Evolutionary conservation across 768 basidiomycete species (phyloP), one percentile per base, ranked within the genome.

Genomic region (Serendipita sp.): DNA sequence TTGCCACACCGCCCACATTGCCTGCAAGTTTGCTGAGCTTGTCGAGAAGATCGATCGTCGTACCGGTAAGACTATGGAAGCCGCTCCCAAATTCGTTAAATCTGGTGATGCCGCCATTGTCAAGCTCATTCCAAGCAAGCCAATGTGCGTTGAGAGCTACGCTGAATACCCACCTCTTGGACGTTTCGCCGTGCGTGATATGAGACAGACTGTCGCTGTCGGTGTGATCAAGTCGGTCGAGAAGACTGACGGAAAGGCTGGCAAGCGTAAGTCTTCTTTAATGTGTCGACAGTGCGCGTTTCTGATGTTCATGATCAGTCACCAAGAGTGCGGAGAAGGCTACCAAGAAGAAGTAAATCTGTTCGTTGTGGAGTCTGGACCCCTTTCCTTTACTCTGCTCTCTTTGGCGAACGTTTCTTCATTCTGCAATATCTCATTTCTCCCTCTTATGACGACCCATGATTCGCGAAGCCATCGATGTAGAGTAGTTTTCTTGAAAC

Each of bases 1-100:
- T 80, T 99, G 96, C 80, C 96, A 99, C 85, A 99, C 95, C 68
- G 95, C 95, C 77, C 95, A 97, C 84, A 96, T 97, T 73, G 95
- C 94, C 68, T 97, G 95, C 88, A 97, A 96, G 81, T 98, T 99
- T 79, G 83, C 92, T 69, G 93, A 96, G 78, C 86, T 98, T 77
- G 81, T 94, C 73, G 93, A 98, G 85, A 99, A 96, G 86, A 95
- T 99, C 75, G 96, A 98, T 80, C 91, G 95, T 75, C 92, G 95
- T 76, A 88, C 89, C 74, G 95, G 95, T 77, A 97, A 97, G 81
- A 81, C 83, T 62, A 82, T 96, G 66, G 94, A 96, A 77, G 78
- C 80, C 72, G 34, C 75, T 65, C 96, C 96, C 79, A 99, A 99
- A 79, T 93, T 92, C 78, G 89, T 99, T 85, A 99, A 97, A 84